Evolutionary conservation across 2,329 filamentous ascomycete genomes (phyloP), one percentile per base, ranked within the genome.

Genomic region (Penicillium sp.): DNA sequence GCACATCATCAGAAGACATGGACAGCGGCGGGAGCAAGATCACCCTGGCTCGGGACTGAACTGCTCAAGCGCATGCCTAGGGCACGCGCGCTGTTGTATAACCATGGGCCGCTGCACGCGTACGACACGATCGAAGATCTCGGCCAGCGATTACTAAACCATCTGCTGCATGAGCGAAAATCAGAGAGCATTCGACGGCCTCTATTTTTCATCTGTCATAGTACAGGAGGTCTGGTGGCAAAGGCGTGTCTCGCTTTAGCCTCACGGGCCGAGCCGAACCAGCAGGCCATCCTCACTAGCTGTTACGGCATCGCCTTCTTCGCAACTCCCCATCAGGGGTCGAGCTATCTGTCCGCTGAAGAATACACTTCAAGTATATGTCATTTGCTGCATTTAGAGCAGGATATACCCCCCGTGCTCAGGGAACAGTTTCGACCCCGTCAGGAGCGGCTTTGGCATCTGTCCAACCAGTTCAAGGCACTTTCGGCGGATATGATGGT

Each of bases 261-360:
- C 15, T 64, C 60, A 15, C 61, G 60, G 41, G 56, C 62, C 38
- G 53, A 57, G 28, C 58, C 62, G 28, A 60, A 50, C 40, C 53
- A 37, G 18, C 15, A 62, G 41, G 65, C 69, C 3, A 73, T 84
- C 10, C 66, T 80, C 40, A 75, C 75, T 38, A 78, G 80, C 55
- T 84, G 80, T 47, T 80, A 84, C 52, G 81, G 81, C 0, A 76
- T 82, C 41, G 79, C 79, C 0, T 84, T 84, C 79, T 82, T 60
- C 75, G 80, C 81, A 54, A 69, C 81, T 1, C 82, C 82, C 0
- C 82, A 85, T 56, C 80, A 80, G 15, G 82, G 82, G 2, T 84
- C 81, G 0, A 83, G 78, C 38, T 84, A 84, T 59, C 73, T 84
- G 55, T 81, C 81, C 1, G 81, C 81, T 70, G 72, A 72, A 0